These are phyloP conservation scores for Kregervanrija delftensis DNA, from an alignment of 805 yeast genomes.

Conservation along the genomic window DNA sequence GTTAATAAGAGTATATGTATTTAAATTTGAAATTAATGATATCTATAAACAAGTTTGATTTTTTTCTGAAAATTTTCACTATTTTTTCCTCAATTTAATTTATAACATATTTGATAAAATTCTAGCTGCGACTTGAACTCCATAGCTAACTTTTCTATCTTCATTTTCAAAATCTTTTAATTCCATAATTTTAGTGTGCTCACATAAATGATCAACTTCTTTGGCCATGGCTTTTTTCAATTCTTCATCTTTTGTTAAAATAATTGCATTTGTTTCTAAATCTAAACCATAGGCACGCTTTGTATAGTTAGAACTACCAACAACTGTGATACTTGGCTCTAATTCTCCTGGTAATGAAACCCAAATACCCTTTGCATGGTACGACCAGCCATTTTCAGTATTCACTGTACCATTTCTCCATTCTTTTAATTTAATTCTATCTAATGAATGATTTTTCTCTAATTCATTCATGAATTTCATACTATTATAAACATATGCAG, in stretches of 20 bases:
- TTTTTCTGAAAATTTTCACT: background rate
- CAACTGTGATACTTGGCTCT: constrained; percentile 65
- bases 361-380: constrained; percentile 98
- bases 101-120: constrained; percentile 48
- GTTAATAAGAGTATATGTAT: background rate
- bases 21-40: no score
- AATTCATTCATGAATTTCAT: constrained; percentile 52
- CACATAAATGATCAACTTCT: constrained; percentile 58
- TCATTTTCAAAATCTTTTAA: constrained; percentile 56
- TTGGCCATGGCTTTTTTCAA: constrained; percentile 49
- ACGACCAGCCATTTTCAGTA: constrained; percentile 86
- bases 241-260: constrained; percentile 60
- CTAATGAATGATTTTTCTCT: constrained; percentile 27
- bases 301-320: constrained; percentile 94
- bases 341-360: constrained; percentile 48
- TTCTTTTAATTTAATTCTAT: constrained; percentile 55
- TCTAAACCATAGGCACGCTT: constrained; percentile 82
- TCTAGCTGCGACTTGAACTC: constrained; percentile 63
- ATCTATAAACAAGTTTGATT: background rate
- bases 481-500: constrained; percentile 76
- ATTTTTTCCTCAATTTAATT: background rate
- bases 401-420: constrained; percentile 88
- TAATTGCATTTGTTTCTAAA: constrained; percentile 78
- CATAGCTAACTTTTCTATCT: constrained; percentile 54
- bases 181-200: constrained; percentile 44